Conservation (phyloP, 768 basidiomycete genomes). For the Pleurotus eryngii region DNA sequence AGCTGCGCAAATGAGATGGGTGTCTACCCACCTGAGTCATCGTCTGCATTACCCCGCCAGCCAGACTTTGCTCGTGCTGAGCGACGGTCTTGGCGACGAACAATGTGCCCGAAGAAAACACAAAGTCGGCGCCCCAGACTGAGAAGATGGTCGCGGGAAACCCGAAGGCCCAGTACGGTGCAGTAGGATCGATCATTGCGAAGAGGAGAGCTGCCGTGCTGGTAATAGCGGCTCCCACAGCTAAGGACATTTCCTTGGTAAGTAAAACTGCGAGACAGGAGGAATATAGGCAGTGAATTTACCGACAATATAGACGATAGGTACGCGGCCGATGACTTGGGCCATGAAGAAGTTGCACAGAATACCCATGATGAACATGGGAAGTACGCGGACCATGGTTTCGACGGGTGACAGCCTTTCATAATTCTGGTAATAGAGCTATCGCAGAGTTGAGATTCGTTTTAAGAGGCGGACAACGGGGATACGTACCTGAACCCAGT, state of each 20-base stretch:
- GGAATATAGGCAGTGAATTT: constrained; percentile 10
- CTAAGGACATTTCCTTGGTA: constrained; percentile 21
- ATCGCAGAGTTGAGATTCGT: neutral
- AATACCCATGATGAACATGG: constrained; percentile 52
- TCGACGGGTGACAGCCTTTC: constrained; percentile 40
- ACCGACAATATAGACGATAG: constrained; percentile 46
- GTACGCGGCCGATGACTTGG: constrained; percentile 40
- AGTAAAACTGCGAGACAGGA: neutral
- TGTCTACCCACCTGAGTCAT: constrained; percentile 44
- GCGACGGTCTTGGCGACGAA: constrained; percentile 53
- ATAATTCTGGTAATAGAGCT: constrained; percentile 60
- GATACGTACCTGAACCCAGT: constrained; percentile 26
- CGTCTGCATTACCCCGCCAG: constrained; percentile 60
- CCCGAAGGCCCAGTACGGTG: constrained; percentile 56
- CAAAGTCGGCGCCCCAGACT: constrained; percentile 61
- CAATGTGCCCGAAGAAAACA: constrained; percentile 53
- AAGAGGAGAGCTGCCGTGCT: constrained; percentile 47
- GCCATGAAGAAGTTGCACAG: constrained; percentile 52
- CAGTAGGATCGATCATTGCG: constrained; percentile 45
- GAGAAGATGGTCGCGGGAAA: constrained; percentile 55
- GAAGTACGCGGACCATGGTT: constrained; percentile 53
- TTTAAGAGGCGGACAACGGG: neutral
- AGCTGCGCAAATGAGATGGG: neutral
- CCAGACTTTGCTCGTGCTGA: constrained; percentile 54
- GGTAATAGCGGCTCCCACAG: constrained; percentile 36